Conservation (phyloP, 2,329 filamentous ascomycete genomes). For the Phialemoniopsis sp. region DNA sequence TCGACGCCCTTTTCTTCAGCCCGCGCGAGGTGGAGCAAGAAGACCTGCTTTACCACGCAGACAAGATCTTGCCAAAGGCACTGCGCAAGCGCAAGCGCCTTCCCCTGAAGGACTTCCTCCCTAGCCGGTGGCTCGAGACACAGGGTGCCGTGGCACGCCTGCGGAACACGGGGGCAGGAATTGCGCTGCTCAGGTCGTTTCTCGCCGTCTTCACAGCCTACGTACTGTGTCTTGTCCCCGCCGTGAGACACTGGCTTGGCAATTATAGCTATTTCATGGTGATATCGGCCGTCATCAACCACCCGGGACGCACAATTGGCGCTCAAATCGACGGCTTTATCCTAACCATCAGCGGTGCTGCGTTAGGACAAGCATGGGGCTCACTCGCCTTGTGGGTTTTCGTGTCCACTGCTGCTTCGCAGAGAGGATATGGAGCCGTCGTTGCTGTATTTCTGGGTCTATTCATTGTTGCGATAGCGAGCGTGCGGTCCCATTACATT, state of each 20-base stretch:
- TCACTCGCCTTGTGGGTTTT: conserved; percentile 49
- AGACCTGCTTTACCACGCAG: conserved; percentile 33
- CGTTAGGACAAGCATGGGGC: conserved; percentile 51
- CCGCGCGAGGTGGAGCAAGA: conserved; percentile 30
- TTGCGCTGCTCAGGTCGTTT: conserved; percentile 48
- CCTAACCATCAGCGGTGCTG: conserved; percentile 48
- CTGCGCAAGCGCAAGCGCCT: conserved; percentile 43
- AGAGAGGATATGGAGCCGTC: conserved; percentile 47
- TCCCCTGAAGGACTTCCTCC: conserved; percentile 40
- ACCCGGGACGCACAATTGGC: conserved; percentile 50
- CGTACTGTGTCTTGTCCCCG: conserved; percentile 47
- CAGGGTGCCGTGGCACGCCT: conserved; percentile 33
- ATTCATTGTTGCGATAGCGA: conserved; percentile 47
- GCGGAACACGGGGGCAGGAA: conserved; percentile 43
- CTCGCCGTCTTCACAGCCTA: conserved; percentile 54
- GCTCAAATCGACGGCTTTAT: conserved; percentile 53
- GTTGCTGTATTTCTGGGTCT: conserved; percentile 50
- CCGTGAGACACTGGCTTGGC: conserved; percentile 44
- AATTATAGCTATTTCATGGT: conserved; percentile 51
- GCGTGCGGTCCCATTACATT: conserved; percentile 50
- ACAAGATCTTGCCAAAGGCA: conserved; percentile 38
- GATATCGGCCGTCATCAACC: conserved; percentile 53
- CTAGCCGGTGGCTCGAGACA: conserved; percentile 40
- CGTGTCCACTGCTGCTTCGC: conserved; percentile 39
- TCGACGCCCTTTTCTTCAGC: conserved; percentile 42